phyloP scores from a whole-genome alignment of 1,284 basidiomycete species.

The Hemileia vastatrix region DNA sequence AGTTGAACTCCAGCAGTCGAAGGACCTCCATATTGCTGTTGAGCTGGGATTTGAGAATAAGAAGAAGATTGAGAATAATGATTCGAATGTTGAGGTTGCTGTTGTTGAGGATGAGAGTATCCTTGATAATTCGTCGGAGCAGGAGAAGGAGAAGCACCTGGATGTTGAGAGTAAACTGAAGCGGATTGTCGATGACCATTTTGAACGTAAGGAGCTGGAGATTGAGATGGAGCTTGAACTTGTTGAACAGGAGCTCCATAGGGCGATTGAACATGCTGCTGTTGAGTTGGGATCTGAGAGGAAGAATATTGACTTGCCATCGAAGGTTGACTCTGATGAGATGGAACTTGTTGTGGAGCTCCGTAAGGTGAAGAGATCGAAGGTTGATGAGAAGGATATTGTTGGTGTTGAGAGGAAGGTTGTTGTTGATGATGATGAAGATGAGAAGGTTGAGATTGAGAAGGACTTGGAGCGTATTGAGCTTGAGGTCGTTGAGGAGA shows the following conservation, averaged over 20 bases:
- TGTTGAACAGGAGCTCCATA: background rate
- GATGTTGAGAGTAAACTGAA: background rate
- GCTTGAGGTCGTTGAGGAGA: background rate
- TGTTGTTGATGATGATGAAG: background rate
- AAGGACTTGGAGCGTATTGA: background rate
- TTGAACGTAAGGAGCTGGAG: background rate
- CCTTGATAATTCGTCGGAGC: background rate
- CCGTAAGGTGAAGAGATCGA: slow-evolving; percentile 4
- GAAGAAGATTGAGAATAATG: slow-evolving; percentile 22
- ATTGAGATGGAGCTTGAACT: background rate
- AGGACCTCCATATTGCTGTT: too few species aligned
- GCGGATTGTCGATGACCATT: background rate
- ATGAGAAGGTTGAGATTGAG: background rate
- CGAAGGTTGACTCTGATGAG: slow-evolving; percentile 31
- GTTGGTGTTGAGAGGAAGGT: background rate
- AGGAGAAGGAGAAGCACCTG: background rate
- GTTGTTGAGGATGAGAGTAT: background rate
- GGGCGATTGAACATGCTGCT: background rate
- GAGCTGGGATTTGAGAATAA: too few species aligned
- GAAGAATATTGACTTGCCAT: slow-evolving; percentile 26
- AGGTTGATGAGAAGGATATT: slow-evolving; percentile 12
- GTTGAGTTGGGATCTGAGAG: background rate
- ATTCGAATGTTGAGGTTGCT: slow-evolving; percentile 15
- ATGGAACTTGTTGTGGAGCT: slow-evolving; percentile 23
- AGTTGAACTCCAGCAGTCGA: too few species aligned